Evolutionary conservation across 805 yeast genomes (phyloP).

Genomic region (Kodamaea sagamina): DNA sequence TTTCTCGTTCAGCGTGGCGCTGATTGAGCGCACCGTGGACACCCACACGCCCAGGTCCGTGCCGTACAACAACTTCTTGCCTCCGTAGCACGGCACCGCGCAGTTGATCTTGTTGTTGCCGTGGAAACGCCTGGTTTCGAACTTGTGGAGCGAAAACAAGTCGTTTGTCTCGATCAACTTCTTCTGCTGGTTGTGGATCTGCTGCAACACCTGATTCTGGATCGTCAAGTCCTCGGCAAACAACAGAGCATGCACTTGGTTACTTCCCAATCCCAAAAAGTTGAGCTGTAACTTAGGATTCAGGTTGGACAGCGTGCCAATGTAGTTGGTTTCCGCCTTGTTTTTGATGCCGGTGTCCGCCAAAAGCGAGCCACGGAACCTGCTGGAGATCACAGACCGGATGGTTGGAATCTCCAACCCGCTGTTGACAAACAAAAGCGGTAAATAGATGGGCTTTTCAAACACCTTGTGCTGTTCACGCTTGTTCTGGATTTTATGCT

Average conservation of each 20-base stretch:
- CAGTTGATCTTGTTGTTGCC: conserved; percentile 79
- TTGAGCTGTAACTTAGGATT: conserved; percentile 49
- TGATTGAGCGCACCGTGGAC: conserved; percentile 63
- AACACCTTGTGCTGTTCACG: conserved; percentile 90
- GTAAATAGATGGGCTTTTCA: conserved; percentile 84
- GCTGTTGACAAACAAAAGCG: conserved; percentile 69
- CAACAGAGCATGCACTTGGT: conserved; percentile 54
- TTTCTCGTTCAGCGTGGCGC: conserved; percentile 48
- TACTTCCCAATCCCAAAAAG: conserved; percentile 54
- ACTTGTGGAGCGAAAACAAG: conserved; percentile 73
- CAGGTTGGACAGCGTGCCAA: conserved; percentile 28
- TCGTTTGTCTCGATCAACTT: conserved; percentile 71
- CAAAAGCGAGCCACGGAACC: conserved; percentile 38
- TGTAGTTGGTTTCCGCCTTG: conserved; percentile 30
- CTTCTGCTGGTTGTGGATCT: conserved; percentile 76
- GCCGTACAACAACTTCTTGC: conserved; percentile 85
- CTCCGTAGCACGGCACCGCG: conserved; percentile 93
- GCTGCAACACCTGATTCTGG: conserved; percentile 78
- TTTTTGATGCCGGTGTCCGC: conserved; percentile 36
- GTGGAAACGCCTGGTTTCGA: conserved; percentile 75
- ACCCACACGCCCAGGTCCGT: conserved; percentile 90
- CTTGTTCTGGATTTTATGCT: conserved; percentile 82
- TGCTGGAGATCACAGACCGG: conserved; percentile 39
- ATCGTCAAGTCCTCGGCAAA: conserved; percentile 57
- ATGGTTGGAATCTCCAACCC: conserved; percentile 77